Base-by-base conservation (phyloP, 148 eudicot species). In the Persicaria tinctoria region DNA sequence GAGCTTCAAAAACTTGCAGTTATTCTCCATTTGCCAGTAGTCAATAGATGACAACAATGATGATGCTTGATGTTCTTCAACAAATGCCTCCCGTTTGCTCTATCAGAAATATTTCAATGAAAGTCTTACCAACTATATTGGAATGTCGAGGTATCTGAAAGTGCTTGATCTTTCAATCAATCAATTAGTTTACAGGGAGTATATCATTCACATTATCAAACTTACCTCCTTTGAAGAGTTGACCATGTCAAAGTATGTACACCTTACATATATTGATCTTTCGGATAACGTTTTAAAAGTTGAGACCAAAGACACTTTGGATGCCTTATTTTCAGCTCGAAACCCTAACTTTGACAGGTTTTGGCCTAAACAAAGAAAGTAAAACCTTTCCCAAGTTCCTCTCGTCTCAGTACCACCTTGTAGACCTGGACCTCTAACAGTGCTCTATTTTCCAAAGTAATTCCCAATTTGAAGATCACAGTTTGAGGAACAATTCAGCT, bases 401-500 rank as follows among this genome's bases (percentile, higher is more conserved):
- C 49, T 74, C 32, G 8, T 1, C 55, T 27, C 76, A 54, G 8
- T 32, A 32, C 41, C 41, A 32, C 41, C 76, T 74, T 0, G 16
- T 4, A 32, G 0, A 16, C 3, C 14, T 77, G 16, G 73, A 70
- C 17, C 78, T 78, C 53, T 7, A 5, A 70, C 70, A 81, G 74
- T 18, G 45, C 47, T 81, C 78, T 74, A 20, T 77, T 56, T 51
- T 77, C 12, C 5, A 45, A 23, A 63, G 38, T 23, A 76, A 51
- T 12, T 10, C 72, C 4, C 18, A 14, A 6, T 5, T 76, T 12
- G 13, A 32, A 32, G 38, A 32, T 32, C 38, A 32, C 2, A 32
- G 38, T 32, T 32, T 32, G 38, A 32, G 38, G 63, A 4, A 68
- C 18, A 51, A n/a, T 73, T 50, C 70, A 1, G 8, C 63, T 8